Percentiles rank a stretch among this genome's conserved stretches.
Evolutionary conservation across 768 basidiomycete species (phyloP).

Genomic region (Psilocybe tampanensis): DNA sequence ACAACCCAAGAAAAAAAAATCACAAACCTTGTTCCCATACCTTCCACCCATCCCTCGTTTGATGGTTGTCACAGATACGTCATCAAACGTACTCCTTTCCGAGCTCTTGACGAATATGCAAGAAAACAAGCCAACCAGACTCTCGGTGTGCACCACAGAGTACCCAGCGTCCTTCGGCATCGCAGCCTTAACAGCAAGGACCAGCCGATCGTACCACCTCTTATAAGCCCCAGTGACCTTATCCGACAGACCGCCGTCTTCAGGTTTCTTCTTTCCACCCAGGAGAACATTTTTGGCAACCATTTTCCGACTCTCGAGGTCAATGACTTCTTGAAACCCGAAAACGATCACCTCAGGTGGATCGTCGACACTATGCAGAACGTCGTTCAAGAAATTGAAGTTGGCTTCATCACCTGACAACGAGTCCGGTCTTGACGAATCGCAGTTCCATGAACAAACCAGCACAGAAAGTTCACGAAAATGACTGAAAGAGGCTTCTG

Average conservation of each 20-base stretch:
- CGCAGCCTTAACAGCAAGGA: conserved; percentile 68
- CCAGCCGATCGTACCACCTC: conserved; percentile 84
- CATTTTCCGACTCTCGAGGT: conserved; percentile 91
- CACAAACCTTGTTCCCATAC: conserved; percentile 93
- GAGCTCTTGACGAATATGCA: conserved; percentile 74
- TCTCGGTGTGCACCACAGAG: conserved; percentile 80
- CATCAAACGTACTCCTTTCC: conserved; percentile 61
- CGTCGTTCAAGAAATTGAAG: conserved; percentile 76
- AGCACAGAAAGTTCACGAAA: conserved; percentile 80
- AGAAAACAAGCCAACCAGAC: conserved; percentile 86
- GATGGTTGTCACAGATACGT: conserved; percentile 76
- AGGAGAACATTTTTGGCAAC: conserved; percentile 90
- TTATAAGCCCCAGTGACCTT: conserved; percentile 88
- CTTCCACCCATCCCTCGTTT: conserved; percentile 92
- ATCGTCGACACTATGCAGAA: conserved; percentile 65
- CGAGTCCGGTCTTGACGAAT: conserved; percentile 81
- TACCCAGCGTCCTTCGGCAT: conserved; percentile 81
- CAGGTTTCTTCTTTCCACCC: conserved; percentile 67
- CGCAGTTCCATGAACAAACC: conserved; percentile 91
- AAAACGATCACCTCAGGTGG: conserved; percentile 89
- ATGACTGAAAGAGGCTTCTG: conserved; percentile 75
- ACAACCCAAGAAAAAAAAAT: no score
- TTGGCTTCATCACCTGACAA: conserved; percentile 72
- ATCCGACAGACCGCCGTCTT: conserved; percentile 64
- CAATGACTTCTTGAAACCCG: conserved; percentile 95